Percentiles rank a stretch among this genome's conserved stretches.
Evolutionary conservation across 768 basidiomycete species (phyloP).

Genomic region (Boletellus ananas): DNA sequence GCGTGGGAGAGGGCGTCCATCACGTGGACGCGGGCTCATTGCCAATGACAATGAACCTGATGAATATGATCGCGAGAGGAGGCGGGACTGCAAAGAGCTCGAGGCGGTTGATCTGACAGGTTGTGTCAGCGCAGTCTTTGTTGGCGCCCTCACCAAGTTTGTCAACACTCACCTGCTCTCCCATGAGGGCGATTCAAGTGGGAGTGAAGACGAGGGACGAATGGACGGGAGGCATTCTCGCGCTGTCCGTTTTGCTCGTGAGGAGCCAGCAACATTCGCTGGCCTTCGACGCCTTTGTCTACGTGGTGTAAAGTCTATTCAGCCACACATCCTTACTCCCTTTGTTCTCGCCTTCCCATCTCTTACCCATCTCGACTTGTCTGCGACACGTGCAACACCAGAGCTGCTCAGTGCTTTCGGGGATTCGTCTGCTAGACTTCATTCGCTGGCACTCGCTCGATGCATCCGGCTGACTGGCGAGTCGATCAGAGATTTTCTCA

Average conservation of each 20-base stretch:
- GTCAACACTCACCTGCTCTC: conserved; percentile 60
- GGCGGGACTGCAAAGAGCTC: conserved; percentile 69
- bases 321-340: conserved; percentile 60
- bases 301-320: conserved; percentile 76
- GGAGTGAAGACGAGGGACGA: conserved; percentile 38
- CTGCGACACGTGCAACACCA: conserved; percentile 77
- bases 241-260: conserved; percentile 29
- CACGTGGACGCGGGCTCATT: conserved; percentile 56
- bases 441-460: conserved; percentile 78
- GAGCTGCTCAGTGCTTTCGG: conserved; percentile 70
- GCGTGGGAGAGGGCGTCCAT: conserved; percentile 62
- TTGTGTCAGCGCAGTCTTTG: conserved; percentile 89
- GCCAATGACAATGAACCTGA: conserved; percentile 57
- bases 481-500: conserved; percentile 69
- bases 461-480: conserved; percentile 82
- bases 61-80: conserved; percentile 73
- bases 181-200: conserved; percentile 40
- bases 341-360: conserved; percentile 81
- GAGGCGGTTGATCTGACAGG: conserved; percentile 93
- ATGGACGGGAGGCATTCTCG: conserved; percentile 33
- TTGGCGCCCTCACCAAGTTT: conserved; percentile 80
- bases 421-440: conserved; percentile 64
- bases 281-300: conserved; percentile 75
- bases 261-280: conserved; percentile 60
- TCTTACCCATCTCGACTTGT: conserved; percentile 88